Evolutionary conservation across 768 basidiomycete genomes (phyloP).

Genomic region (Multifurca ochricompacta): DNA sequence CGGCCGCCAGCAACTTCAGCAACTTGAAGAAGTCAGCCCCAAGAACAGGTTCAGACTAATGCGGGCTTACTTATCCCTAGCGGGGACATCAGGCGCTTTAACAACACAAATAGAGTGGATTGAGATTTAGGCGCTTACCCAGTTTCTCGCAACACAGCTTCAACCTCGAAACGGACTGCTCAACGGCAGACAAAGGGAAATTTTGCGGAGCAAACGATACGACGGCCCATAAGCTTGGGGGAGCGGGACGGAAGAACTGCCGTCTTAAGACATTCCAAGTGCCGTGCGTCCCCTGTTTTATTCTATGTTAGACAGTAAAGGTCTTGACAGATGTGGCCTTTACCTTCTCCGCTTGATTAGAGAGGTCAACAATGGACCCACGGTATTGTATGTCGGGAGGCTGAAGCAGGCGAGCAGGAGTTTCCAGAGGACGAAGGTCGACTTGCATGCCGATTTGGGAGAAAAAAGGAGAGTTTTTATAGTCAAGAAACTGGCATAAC

Average conservation of each 20-base stretch:
- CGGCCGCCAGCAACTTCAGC: not conserved
- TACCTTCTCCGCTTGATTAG: constrained; percentile 2
- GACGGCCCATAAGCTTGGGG: constrained; percentile 5
- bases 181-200: not conserved
- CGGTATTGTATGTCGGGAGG: constrained; percentile 16
- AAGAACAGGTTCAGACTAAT: not conserved
- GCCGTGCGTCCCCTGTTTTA: constrained; percentile 10
- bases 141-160: constrained; percentile 6
- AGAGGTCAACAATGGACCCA: constrained; percentile 1
- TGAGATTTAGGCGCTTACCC: constrained; percentile 6
- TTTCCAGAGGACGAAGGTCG: constrained; percentile 9
- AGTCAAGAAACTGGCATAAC: constrained; percentile 17
- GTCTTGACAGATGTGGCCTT: not conserved
- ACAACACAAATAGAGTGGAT: not conserved
- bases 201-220: constrained; percentile 14
- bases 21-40: not conserved
- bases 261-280: constrained; percentile 18
- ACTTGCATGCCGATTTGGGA: constrained; percentile 16
- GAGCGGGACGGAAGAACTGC: constrained; percentile 11
- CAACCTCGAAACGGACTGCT: not conserved
- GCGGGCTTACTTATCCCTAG: constrained; percentile 8
- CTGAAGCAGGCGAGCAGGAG: constrained; percentile 8
- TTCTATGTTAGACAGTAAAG: not conserved
- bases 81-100: constrained; percentile 1
- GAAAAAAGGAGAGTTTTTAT: constrained; percentile 16